Percentiles rank a stretch among this genome's conserved stretches.
These are phyloP conservation scores for Flaveria trinervia DNA, from an alignment of 129 eudicot genomes.

Conservation along the genomic window DNA sequence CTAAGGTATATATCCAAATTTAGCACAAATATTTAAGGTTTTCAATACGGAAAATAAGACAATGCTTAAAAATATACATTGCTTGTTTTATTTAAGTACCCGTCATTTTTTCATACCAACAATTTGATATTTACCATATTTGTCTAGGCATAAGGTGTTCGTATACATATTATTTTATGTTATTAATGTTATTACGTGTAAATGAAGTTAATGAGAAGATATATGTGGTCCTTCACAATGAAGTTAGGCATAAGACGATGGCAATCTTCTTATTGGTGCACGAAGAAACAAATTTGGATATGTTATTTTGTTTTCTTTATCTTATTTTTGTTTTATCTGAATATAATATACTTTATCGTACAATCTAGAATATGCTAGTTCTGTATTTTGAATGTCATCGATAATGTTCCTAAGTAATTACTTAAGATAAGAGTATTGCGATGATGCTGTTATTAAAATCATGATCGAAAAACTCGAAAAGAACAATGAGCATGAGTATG, in stretches of 20 bases:
- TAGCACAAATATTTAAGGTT: slow-evolving; percentile 23
- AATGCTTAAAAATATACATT: slow-evolving; percentile 16
- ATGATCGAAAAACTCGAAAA: too few species aligned
- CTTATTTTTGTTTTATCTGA: not conserved
- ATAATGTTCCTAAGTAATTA: too few species aligned
- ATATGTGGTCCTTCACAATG: slow-evolving; percentile 28
- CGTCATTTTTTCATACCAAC: slow-evolving; percentile 11
- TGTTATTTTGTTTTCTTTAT: not conserved
- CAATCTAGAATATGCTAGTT: not conserved
- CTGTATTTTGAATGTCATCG: too few species aligned
- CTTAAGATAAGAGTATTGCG: too few species aligned
- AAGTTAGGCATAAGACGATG: slow-evolving; percentile 9
- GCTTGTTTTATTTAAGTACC: slow-evolving; percentile 21
- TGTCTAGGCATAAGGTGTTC: slow-evolving; percentile 27
- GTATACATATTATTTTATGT: slow-evolving; percentile 20
- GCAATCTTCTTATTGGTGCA: not conserved
- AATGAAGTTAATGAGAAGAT: slow-evolving; percentile 16
- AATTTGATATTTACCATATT: slow-evolving; percentile 18
- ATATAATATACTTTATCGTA: not conserved
- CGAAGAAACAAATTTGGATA: not conserved
- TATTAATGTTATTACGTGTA: not conserved
- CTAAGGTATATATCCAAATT: slow-evolving; percentile 15
- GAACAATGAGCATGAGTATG: too few species aligned
- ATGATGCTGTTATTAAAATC: too few species aligned
- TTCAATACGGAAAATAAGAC: slow-evolving; percentile 22